Base-by-base conservation (phyloP, 352 stramenopile genomes). In the Paralagenidium karlingii region DNA sequence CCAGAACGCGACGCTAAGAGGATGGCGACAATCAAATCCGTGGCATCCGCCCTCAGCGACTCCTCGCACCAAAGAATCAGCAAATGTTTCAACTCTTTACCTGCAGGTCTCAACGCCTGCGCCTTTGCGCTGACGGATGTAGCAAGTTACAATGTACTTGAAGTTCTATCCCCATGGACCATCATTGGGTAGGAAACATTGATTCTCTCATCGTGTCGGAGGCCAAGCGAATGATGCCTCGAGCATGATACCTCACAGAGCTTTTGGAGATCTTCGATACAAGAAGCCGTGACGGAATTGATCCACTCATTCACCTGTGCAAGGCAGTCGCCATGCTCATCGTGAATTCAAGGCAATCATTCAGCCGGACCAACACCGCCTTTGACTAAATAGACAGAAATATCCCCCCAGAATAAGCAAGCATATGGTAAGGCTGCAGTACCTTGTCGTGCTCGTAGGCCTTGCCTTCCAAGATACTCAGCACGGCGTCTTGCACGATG, bases 81-180 rank as follows among this genome's bases (percentile, higher is more conserved):
- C n/a, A n/a, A n/a, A n/a, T n/a, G 5, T 18, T 11, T 25, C 1
- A 12, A 11, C 8, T 25, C 3, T 26, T 15, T 32, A 69, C 68
- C 64, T 78, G 42, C 56, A 59, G 21, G 82, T 47, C 38, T 88
- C 70, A 25, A 85, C 22, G 8, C 74, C 70, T 9, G 44, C 68
- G 12, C 66, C 68, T 31, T 83, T 83, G 37, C 65, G 62, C 46
- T 88, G 68, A 1, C 67, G 59, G 27, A 88, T 47, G 37, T 68
- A 63, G 34, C 70, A 85, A 34, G 68, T 76, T 4, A 83, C 68
- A 26, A 88, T 75, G 51, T 82, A 88, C 53, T 88, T 88, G 66
- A 88, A 88, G 47, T 88, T 79, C 74, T 88, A 41, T 13, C 26
- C 15, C 5, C 8, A 38, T 16, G 3, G 8, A 33, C 22, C 26